phyloP scores from a whole-genome alignment of 306 rosid species.

The Corylus avellana region DNA sequence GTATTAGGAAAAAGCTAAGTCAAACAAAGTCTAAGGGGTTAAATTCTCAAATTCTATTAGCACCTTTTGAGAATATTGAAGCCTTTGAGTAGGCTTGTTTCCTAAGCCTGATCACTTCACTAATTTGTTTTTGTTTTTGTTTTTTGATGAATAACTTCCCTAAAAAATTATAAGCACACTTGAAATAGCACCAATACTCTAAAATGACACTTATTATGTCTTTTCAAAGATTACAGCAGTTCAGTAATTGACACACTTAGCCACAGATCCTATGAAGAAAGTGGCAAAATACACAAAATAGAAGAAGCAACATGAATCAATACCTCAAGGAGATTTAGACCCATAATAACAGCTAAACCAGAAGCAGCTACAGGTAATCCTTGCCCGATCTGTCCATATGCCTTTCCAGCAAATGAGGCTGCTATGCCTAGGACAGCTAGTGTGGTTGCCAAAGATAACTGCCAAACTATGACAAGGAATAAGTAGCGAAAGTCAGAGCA shows the following conservation, averaged over 20 bases:
- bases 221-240: not conserved
- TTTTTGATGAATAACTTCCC: too few species aligned
- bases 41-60: not conserved
- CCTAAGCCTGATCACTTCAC: not conserved
- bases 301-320: not conserved
- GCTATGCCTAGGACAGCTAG: slow-evolving; percentile 80
- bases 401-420: slow-evolving; percentile 97
- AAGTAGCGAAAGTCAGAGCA: slow-evolving; percentile 24
- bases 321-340: slow-evolving; percentile 93
- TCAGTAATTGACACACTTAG: not conserved
- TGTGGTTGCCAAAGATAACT: slow-evolving; percentile 93
- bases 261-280: not conserved
- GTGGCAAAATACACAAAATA: not conserved
- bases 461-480: slow-evolving; percentile 67
- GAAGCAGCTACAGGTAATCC: slow-evolving; percentile 95
- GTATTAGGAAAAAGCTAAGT: not conserved
- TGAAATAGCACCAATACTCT: not conserved
- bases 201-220: not conserved
- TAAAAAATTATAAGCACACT: not conserved
- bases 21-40: slow-evolving; percentile 5
- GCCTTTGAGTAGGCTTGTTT: not conserved
- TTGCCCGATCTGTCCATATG: slow-evolving; percentile 96
- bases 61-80: not conserved
- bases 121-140: not conserved
- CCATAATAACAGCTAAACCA: slow-evolving; percentile 90